Base-by-base conservation (phyloP, 192 early-diverging fungal genomes). In the Backusella psychrophila region DNA sequence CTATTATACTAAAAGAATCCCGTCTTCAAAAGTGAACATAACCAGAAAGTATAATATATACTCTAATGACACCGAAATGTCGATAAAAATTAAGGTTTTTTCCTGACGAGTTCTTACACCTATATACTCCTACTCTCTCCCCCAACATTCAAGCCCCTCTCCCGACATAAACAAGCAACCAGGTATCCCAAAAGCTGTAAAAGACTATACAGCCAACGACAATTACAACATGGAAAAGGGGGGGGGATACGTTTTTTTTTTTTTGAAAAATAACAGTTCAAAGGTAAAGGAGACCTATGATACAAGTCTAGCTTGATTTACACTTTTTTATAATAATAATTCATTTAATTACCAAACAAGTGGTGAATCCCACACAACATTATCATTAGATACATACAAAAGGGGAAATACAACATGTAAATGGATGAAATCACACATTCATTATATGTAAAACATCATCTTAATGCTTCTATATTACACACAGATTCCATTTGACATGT, bases 11-110 rank as follows among this genome's bases (percentile, higher is more conserved):
- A 63, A 63, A 63, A 14, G 56, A 8, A 26, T 29, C 21, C 26
- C 12, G 56, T 8, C 26, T 63, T 29, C 26, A 12, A 29, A 29
- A 29, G 23, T 12, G 7, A 63, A 26, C 26, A 63, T 29, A 63
- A n/a, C 46, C 9, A 59, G 8, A 56, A 56, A 56, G 21, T 44
- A 44, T 29, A 63, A 26, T 29, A 63, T 63, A 12, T 26, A 29
- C 56, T 14, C 26, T 63, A 63, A 63, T 63, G 56, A 63, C 56
- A 29, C 23, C 23, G 56, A 23, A 29, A 63, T 63, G 26, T 63
- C 56, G 56, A 63, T 49, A 49, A 19, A 49, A 49, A 63, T 63
- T 63, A 63, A 63, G 56, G 56, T 38, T 69, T 69, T 69, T 21
- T 69, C 12, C 38, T 69, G 68, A 69, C 68, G 68, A 38, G 35